Base-by-base conservation (phyloP, 202 grass and related monocot species). In the Musa balbisiana region DNA sequence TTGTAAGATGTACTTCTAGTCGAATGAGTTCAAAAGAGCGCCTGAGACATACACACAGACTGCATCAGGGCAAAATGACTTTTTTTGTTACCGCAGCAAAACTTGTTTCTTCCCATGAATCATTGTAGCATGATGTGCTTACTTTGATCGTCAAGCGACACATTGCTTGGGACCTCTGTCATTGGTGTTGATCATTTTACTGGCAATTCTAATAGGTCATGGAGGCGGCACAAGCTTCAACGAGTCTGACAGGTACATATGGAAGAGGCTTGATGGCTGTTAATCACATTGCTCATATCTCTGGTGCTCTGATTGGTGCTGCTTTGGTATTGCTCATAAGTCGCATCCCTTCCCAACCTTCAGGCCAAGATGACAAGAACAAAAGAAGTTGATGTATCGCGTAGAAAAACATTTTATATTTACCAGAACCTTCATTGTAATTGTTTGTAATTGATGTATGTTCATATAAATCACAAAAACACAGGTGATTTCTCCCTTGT, bases 201-300 rank as follows among this genome's bases (percentile, higher is more conserved):
- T 62, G 43, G 9, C 27, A 69, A 78, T 64, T 56, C 52, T 43
- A 65, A 16, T 58, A 93, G 95, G 95, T 99, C 53, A 87, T 99
- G 87, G 95, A 99, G 85, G 94, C 88, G 9, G 94, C 91, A 62
- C 83, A 87, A 65, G 95, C 95, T 60, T 84, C 85, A 11, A 86
- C 91, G 51, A 78, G 73, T n/a, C 55, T 77, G 63, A 59, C 77
- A 2, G 76, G 62, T 15, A 23, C 77, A 16, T 78, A 81, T 58
- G 69, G 83, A 52, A 86, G 59, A 10, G 85, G 87, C 9, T 64
- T 87, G 67, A 87, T 88, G 87, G 54, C 69, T 0, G 91, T 99
- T 51, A 94, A 99, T 83, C 88, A 94, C 73, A 90, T 88, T 76
- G 91, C 95, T 54, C 95, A 99, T 88, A 74, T 99, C 50, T 99